Conservation (phyloP, 2,329 filamentous ascomycete species). For the Podosphaera xanthii region DNA sequence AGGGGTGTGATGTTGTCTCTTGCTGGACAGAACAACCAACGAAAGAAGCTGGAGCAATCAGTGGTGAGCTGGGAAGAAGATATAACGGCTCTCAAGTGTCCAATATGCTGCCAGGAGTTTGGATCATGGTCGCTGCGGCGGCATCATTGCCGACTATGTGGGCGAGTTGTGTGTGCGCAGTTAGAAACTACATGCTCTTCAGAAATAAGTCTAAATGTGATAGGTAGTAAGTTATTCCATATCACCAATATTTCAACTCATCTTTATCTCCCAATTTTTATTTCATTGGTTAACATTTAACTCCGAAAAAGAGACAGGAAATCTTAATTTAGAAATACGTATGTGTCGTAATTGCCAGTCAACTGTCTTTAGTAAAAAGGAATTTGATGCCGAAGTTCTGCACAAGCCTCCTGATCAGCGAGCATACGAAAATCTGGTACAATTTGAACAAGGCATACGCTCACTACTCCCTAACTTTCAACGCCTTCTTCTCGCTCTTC, state of each 20-base stretch:
- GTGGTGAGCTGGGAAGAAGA: conserved; percentile 94
- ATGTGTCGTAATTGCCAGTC: conserved; percentile 79
- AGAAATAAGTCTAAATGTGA: conserved; percentile 61
- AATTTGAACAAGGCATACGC: conserved; percentile 50
- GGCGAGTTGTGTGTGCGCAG: conserved; percentile 81
- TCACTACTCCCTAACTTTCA: conserved; percentile 47
- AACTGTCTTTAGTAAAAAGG: conserved; percentile 43
- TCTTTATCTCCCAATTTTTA: conserved; percentile 3
- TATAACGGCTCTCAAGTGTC: conserved; percentile 53
- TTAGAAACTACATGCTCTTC: conserved; percentile 61
- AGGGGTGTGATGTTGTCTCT: conserved; percentile 29
- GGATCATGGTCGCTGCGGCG: conserved; percentile 77
- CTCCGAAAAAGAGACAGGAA: conserved; percentile 23
- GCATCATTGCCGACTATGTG: conserved; percentile 88
- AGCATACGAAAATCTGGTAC: conserved; percentile 42
- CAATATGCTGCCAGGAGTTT: conserved; percentile 92
- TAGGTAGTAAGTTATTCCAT: conserved; percentile 28
- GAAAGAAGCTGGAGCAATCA: conserved; percentile 70
- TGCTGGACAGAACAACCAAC: conserved; percentile 46
- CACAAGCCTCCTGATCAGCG: conserved; percentile 36
- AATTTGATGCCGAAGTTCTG: conserved; percentile 36
- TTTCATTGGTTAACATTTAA: conserved; percentile 17
- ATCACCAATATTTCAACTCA: not conserved
- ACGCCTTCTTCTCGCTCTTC: conserved; percentile 36
- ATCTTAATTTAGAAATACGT: conserved; percentile 56